phyloP scores from a whole-genome alignment of 176 grass and related monocot genomes.

The Zoysia japonica region DNA sequence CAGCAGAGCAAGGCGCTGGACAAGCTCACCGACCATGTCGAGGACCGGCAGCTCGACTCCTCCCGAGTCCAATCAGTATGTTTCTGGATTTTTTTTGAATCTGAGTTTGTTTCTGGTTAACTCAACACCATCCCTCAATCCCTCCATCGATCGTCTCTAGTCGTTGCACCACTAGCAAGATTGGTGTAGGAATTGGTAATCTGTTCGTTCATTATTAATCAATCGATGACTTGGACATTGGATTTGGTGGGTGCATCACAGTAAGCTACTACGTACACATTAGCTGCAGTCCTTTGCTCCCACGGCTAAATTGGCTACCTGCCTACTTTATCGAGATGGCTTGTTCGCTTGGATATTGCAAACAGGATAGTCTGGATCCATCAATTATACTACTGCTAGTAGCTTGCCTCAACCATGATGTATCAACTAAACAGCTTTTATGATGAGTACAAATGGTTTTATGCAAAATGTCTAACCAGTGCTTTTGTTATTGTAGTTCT shows the following conservation, averaged over 20 bases:
- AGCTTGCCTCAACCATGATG: neutral
- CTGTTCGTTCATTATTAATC: neutral
- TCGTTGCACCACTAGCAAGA: neutral
- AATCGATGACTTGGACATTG: neutral
- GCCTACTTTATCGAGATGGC: neutral
- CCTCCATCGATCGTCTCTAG: neutral
- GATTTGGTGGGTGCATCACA: neutral
- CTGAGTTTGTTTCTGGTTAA: slow-evolving; percentile 29
- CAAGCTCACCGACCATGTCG: slow-evolving; percentile 97
- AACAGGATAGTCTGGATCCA: neutral
- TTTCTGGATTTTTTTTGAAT: neutral
- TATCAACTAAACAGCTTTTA: neutral
- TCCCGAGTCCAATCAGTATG: slow-evolving; percentile 83
- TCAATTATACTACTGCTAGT: neutral
- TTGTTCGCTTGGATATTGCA: neutral
- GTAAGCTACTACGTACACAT: neutral
- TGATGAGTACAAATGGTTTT: neutral
- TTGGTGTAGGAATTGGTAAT: neutral
- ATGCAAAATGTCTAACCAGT: neutral
- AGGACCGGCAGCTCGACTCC: slow-evolving; percentile 97
- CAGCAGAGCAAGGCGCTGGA: slow-evolving; percentile 99
- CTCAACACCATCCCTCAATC: neutral
- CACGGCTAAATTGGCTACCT: neutral
- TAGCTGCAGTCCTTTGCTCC: neutral
- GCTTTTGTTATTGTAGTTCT: neutral